phyloP scores from a whole-genome alignment of 345 rosid genomes.

The Linum usitatissimum region DNA sequence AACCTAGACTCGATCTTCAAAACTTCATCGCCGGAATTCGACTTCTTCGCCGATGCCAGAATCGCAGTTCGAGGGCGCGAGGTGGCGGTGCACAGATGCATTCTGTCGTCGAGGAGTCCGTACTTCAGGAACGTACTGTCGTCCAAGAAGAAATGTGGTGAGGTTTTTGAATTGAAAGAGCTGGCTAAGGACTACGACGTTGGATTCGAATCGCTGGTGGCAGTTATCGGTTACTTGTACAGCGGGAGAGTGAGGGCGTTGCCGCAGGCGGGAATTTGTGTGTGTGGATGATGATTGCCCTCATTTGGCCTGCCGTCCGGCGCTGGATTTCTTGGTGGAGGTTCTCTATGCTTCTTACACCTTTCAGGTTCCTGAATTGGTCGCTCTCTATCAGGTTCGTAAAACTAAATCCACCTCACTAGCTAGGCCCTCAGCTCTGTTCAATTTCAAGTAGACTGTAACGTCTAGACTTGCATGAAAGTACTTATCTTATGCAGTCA shows the following conservation, averaged over 20 bases:
- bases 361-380: constrained; percentile 52
- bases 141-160: constrained; percentile 19
- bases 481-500: too few species aligned
- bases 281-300: constrained; percentile 58
- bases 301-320: constrained; percentile 66
- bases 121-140: constrained; percentile 43
- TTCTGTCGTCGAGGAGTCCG: constrained; percentile 51
- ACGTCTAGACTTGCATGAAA: too few species aligned
- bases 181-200: constrained; percentile 44
- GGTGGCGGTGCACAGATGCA: constrained; percentile 66
- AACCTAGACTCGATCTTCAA: constrained; percentile 44
- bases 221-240: constrained; percentile 54
- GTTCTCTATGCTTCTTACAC: constrained; percentile 58
- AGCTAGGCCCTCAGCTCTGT: too few species aligned
- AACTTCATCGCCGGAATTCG: constrained; percentile 27
- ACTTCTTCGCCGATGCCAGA: constrained; percentile 56
- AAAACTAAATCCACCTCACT: too few species aligned
- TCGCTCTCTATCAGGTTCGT: constrained; percentile 48
- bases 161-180: constrained; percentile 45
- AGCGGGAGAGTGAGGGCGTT: constrained; percentile 53
- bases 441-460: too few species aligned
- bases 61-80: constrained; percentile 43
- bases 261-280: constrained; percentile 33
- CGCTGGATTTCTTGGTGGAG: constrained; percentile 52
- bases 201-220: constrained; percentile 41